Percentiles rank a stretch among this genome's conserved stretches.
Conservation (phyloP, 1,284 basidiomycete genomes). For the Veloboletus limbatus region DNA sequence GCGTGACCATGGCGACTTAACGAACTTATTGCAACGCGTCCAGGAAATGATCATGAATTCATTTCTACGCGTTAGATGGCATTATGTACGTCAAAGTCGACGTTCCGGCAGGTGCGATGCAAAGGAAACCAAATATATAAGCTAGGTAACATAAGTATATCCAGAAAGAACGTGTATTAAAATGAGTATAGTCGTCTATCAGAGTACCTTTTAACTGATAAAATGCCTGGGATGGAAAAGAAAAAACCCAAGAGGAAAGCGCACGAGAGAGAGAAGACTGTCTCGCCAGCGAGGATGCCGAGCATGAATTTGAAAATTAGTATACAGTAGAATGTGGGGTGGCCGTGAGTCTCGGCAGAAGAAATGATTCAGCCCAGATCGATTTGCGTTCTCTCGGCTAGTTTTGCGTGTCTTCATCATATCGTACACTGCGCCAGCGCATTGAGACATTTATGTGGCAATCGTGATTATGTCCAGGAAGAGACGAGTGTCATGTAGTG, state of each 20-base stretch:
- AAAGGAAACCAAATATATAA: slow-evolving; percentile 4
- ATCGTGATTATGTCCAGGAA: background rate
- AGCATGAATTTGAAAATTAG: background rate
- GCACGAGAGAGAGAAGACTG: background rate
- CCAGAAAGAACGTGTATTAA: slow-evolving; percentile 28
- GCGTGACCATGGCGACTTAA: too few relatives aligned
- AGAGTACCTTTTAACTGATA: background rate
- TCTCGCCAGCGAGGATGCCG: slow-evolving; percentile 10
- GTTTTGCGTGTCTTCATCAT: slow-evolving; percentile 7
- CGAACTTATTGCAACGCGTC: too few relatives aligned
- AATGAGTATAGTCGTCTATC: slow-evolving; percentile 15
- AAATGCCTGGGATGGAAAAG: background rate
- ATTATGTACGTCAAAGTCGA: slow-evolving; percentile 2
- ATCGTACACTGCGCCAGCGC: slow-evolving; percentile 27
- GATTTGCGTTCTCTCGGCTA: background rate
- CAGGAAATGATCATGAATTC: too few relatives aligned
- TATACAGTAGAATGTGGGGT: slow-evolving; percentile 3
- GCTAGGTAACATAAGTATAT: slow-evolving; percentile 11
- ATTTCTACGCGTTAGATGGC: background rate
- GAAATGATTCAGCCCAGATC: background rate
- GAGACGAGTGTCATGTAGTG: background rate
- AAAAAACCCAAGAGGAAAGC: background rate
- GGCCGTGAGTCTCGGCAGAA: background rate
- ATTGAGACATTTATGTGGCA: slow-evolving; percentile 5
- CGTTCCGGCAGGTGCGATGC: background rate